Percentiles rank a stretch among this genome's conserved stretches.
These are phyloP conservation scores for Tetradesmus lagerheimii DNA, from an alignment of 139 green algal genomes.

Conservation along the genomic window DNA sequence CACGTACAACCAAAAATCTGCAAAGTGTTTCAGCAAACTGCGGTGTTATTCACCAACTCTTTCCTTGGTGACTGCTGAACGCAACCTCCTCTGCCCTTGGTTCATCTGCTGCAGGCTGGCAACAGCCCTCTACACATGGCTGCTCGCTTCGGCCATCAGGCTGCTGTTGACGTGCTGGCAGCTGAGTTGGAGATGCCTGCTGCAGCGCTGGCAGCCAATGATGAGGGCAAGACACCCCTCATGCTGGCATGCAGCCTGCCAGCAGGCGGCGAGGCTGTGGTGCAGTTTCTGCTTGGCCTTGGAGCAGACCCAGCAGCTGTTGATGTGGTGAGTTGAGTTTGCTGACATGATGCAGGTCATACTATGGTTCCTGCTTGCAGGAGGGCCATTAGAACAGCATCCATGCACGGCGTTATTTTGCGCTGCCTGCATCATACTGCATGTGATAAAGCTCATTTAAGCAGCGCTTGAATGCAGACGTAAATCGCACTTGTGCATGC, in stretches of 20 bases:
- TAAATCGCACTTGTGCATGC: no score
- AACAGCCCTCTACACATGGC: constrained; percentile 45
- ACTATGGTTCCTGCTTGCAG: neutral
- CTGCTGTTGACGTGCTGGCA: constrained; percentile 29
- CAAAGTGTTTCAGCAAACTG: no score
- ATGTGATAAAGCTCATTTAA: neutral
- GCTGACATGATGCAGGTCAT: neutral
- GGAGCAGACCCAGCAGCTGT: constrained; percentile 39
- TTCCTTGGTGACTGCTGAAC: no score
- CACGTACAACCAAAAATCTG: no score
- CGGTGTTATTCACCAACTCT: no score
- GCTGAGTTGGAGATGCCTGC: neutral
- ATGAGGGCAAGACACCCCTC: constrained; percentile 46
- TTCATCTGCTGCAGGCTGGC: constrained; percentile 30
- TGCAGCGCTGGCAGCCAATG: neutral
- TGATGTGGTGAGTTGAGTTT: constrained; percentile 16
- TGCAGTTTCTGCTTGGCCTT: constrained; percentile 50
- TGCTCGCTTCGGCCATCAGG: constrained; percentile 27
- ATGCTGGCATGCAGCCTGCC: constrained; percentile 48
- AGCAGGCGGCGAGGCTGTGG: constrained; percentile 38
- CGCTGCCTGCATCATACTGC: neutral
- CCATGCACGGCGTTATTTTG: no score
- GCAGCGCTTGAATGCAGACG: neutral
- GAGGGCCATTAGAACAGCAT: no score
- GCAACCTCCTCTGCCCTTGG: neutral